Evolutionary conservation across 805 yeast species (phyloP), one percentile per base, ranked within the genome.

Genomic region (Starmerella stellata): DNA sequence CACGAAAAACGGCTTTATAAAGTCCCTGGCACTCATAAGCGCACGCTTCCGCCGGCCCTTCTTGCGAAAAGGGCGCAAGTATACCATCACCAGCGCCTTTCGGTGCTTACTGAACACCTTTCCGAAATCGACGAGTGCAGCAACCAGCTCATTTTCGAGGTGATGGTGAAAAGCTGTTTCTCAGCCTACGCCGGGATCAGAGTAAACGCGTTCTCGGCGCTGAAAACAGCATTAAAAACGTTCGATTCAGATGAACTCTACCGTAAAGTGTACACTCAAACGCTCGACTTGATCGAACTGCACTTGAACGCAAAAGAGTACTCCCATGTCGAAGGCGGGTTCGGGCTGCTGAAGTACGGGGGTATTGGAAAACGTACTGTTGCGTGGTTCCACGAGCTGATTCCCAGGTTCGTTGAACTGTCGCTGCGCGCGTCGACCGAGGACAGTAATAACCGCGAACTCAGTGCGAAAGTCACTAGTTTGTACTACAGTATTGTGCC

Each of bases 1-100:
- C 73, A 69, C 50, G 62, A 76, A 38, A 69, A 68, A 34, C 66
- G 68, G 29, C 61, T 73, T 8, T 85, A 78, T 50, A 63, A 70
- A n/a, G 59, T 79, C 4, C 68, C 76, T 4, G 73, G 78, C 33
- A 55, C 72, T 17, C 34, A 21, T 4, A 60, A 72, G 4, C 74
- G 76, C 42, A 80, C 83, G 2, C 76, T 65, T 45, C 83, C 96
- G 0, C 72, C 95, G 52, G 66, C 80, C 1, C 68, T 78, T 2
- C 53, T 82, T n/a, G 92, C 79, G 2, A 70, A 79, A 0, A 66
- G 93, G 39, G 63, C 82, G 13, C 78, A 74, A 39, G 61, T 74
- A 14, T 78, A 73, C 45, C 95, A 85, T 47, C 70, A 72, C 54
- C 74, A 78, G 47, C 69, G 96, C 47, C 70, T 77, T 20, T 62